These are phyloP conservation scores for Echites panduratus DNA, from an alignment of 257 asterid genomes.

Conservation along the genomic window DNA sequence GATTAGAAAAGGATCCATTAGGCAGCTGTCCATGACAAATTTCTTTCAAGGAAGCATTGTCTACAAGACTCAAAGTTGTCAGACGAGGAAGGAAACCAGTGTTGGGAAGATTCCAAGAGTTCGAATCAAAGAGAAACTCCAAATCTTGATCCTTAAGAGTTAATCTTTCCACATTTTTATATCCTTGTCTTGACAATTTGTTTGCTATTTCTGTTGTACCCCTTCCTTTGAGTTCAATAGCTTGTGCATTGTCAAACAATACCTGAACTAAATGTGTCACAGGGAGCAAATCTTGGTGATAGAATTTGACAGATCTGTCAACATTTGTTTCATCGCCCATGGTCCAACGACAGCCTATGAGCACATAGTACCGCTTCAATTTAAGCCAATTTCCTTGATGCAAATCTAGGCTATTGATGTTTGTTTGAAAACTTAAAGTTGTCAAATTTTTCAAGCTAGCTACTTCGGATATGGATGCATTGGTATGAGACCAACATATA, in stretches of 20 bases:
- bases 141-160: background rate
- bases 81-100: background rate
- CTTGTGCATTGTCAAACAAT: background rate
- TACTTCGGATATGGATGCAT: constrained; percentile 12
- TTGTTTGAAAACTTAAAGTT: background rate
- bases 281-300: background rate
- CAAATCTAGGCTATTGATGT: background rate
- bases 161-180: background rate
- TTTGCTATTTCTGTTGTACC: background rate
- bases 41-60: background rate
- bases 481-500: too few relatives aligned
- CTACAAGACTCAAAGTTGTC: background rate
- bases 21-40: background rate
- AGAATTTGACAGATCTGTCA: background rate
- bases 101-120: background rate
- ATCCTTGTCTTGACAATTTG: background rate
- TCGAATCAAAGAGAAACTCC: background rate
- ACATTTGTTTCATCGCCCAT: background rate
- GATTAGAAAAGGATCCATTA: background rate
- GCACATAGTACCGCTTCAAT: too few relatives aligned
- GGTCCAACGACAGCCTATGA: background rate
- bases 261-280: background rate
- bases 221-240: background rate
- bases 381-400: background rate
- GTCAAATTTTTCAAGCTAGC: constrained; percentile 8